Conservation (phyloP, 106 monocot genomes). For the Gastrodia elata region DNA sequence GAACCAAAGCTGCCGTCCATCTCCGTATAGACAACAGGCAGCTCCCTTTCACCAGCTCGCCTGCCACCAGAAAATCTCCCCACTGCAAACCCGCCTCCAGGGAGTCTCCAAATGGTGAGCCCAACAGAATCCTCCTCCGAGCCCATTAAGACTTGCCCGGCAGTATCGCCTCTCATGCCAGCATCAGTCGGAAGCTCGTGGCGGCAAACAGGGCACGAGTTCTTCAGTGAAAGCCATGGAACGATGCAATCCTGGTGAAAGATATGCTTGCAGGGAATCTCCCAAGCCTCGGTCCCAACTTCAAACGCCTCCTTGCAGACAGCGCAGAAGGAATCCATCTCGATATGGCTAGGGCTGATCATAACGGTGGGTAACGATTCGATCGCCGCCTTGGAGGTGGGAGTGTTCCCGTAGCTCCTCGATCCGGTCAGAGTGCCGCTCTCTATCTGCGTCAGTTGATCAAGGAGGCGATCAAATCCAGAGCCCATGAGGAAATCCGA, state of each 20-base stretch:
- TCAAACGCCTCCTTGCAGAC: slow-evolving; percentile 45
- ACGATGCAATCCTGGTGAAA: slow-evolving; percentile 53
- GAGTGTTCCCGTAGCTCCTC: slow-evolving; percentile 20
- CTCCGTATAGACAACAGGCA: slow-evolving; percentile 49
- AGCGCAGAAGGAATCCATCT: slow-evolving; percentile 30
- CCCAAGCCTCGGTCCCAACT: slow-evolving; percentile 22
- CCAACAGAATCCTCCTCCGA: slow-evolving; percentile 23
- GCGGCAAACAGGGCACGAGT: slow-evolving; percentile 57
- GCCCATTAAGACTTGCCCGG: background rate
- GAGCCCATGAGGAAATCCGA: slow-evolving; percentile 55
- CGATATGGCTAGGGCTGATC: slow-evolving; percentile 21
- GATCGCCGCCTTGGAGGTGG: slow-evolving; percentile 37
- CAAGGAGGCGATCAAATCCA: slow-evolving; percentile 43
- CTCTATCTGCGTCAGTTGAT: slow-evolving; percentile 37
- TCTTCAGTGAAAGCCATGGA: slow-evolving; percentile 35
- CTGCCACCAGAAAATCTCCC: slow-evolving; percentile 35
- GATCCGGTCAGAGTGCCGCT: slow-evolving; percentile 10
- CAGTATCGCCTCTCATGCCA: background rate
- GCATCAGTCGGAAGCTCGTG: slow-evolving; percentile 35
- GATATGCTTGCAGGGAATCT: slow-evolving; percentile 56
- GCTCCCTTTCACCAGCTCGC: slow-evolving; percentile 20
- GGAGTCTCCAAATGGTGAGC: slow-evolving; percentile 46
- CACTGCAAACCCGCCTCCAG: slow-evolving; percentile 40
- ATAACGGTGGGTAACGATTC: slow-evolving; percentile 33
- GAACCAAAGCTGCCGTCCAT: slow-evolving; percentile 43